A percentile compares a stretch with the other conserved stretches of the same genome.
These are phyloP conservation scores for Suillus americanus DNA, from an alignment of 768 basidiomycete species.

Conservation along the genomic window DNA sequence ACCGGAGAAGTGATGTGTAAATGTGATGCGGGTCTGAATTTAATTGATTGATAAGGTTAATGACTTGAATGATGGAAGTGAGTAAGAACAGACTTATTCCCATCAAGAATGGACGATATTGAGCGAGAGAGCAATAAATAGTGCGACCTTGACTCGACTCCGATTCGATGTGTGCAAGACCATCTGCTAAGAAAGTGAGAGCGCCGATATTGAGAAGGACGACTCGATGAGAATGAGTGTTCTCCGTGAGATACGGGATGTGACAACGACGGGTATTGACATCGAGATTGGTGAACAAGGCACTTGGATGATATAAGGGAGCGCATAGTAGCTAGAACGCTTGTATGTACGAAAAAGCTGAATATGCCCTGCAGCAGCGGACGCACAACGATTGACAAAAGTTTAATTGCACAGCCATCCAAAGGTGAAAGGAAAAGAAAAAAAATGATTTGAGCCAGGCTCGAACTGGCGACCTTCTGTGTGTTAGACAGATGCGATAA, in stretches of 20 bases:
- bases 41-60: background rate
- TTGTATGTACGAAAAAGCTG: too few species aligned
- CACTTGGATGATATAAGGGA: conserved; percentile 57
- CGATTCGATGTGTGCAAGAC: conserved; percentile 64
- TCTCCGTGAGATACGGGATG: conserved; percentile 71
- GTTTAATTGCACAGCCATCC: too few species aligned
- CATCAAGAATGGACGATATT: conserved; percentile 52
- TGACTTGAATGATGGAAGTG: conserved; percentile 11
- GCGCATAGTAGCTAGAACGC: conserved; percentile 58
- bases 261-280: conserved; percentile 74
- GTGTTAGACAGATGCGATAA: conserved; percentile 86
- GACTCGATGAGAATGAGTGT: conserved; percentile 74
- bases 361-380: too few species aligned
- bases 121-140: conserved; percentile 52
- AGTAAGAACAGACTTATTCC: conserved; percentile 33
- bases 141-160: conserved; percentile 53
- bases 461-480: conserved; percentile 77
- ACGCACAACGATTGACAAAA: too few species aligned
- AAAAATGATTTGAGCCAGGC: conserved; percentile 47
- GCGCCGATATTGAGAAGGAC: conserved; percentile 65
- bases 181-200: conserved; percentile 78
- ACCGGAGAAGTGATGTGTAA: conserved; percentile 24
- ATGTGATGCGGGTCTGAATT: conserved; percentile 18
- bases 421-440: background rate
- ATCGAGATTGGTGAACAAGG: conserved; percentile 41